Evolutionary conservation across 1,284 basidiomycete genomes (phyloP), one percentile per base, ranked within the genome.

Genomic region (Microbotryomycetes sp.): DNA sequence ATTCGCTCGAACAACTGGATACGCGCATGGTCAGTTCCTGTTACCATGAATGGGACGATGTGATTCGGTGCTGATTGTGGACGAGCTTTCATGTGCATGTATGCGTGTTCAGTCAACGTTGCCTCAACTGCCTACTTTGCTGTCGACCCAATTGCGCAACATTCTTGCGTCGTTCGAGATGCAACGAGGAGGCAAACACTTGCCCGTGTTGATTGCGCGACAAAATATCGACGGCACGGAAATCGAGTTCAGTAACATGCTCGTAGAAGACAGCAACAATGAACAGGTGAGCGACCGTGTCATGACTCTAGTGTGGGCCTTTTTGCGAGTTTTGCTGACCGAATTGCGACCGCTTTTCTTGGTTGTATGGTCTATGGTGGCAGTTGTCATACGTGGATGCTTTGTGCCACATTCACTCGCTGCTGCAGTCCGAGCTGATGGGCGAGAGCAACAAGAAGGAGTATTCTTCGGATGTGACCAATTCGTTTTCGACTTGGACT

Each of bases 201-300:
- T 83, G 47, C 89, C 87, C 57, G 81, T 97, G 62, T 77, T 85
- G 41, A 81, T 97, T 52, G 89, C 90, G 0, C 82, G 96, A 16
- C 96, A 98, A 75, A 91, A 97, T 73, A 79, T 91, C 73, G 96
- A 99, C 74, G 93, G 86, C 11, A 81, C 85, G 61, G 96, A 99
- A 78, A 84, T 98, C 56, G 96, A 98, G 74, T 93, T 94, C 71
- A 91, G 89, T 65, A 96, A 98, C 78, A 89, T 94, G 85, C 80
- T 99, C 16, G 85, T 97, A 15, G 96, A 99, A 78, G 96, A 98
- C 77, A 85, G 88, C 74, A 98, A 98, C 75, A 97, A 97, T 72
- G 93, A 91, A 50, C 88, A 88, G 0, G 84, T 96, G 83, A 85
- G 86, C 1, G 92, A 92, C 76, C 76, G 86, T 5, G 89, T 93